Conservation (phyloP, 2,329 filamentous ascomycete genomes). For the Penicillium sp. region DNA sequence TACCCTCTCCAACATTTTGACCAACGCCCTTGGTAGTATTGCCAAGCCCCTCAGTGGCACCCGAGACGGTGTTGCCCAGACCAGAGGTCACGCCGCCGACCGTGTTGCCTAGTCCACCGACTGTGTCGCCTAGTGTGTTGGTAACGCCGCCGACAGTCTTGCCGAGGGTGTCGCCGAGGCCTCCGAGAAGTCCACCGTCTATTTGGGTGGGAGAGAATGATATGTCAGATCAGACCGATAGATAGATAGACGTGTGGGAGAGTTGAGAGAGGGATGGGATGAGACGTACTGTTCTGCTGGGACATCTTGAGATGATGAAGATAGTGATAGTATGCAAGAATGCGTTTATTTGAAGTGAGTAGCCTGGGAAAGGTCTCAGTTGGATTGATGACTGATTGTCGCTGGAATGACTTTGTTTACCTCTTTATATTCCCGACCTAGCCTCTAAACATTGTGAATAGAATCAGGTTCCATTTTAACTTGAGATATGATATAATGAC, state of each 20-base stretch:
- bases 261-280: neutral
- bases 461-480: slow-evolving; percentile 17
- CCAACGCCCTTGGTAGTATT: slow-evolving; percentile 35
- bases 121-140: slow-evolving; percentile 34
- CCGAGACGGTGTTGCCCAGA: slow-evolving; percentile 33
- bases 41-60: slow-evolving; percentile 35
- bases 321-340: neutral
- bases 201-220: too few species aligned
- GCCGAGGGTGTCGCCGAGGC: slow-evolving; percentile 33
- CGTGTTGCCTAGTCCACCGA: slow-evolving; percentile 38
- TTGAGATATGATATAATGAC: slow-evolving; percentile 30
- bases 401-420: too few species aligned
- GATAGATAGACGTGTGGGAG: neutral
- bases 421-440: neutral
- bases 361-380: too few species aligned
- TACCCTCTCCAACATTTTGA: slow-evolving; percentile 21
- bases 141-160: slow-evolving; percentile 40
- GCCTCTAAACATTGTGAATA: too few species aligned
- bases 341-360: neutral
- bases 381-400: neutral
- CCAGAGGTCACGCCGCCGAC: slow-evolving; percentile 41
- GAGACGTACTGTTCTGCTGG: slow-evolving; percentile 3
- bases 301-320: neutral
- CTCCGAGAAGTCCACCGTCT: slow-evolving; percentile 32
- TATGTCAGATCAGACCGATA: neutral